phyloP scores from a whole-genome alignment of 176 grass and related monocot species.

The Bonia amplexicaulis region DNA sequence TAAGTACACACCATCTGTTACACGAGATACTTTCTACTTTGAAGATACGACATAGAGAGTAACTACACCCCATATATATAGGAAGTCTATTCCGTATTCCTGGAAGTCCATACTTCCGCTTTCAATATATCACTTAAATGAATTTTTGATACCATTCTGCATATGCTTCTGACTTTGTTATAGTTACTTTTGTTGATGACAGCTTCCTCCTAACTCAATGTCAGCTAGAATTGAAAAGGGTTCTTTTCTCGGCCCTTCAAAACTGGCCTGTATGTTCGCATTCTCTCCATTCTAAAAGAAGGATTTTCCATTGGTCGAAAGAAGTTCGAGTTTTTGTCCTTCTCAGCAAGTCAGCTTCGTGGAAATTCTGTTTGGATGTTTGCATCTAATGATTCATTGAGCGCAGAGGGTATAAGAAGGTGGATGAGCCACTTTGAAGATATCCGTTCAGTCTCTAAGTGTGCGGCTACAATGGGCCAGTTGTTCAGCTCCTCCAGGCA shows the following conservation, averaged over 20 bases:
- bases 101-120: too few species aligned
- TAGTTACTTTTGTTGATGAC: constrained; percentile 95
- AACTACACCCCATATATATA: too few species aligned
- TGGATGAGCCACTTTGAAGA: constrained; percentile 87
- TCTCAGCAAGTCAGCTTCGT: constrained; percentile 96
- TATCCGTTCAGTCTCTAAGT: constrained; percentile 85
- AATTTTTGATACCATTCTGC: constrained; percentile 17
- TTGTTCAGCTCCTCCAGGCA: constrained; percentile 86
- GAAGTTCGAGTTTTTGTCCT: constrained; percentile 94
- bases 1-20: too few species aligned
- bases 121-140: too few species aligned
- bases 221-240: constrained; percentile 60
- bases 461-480: constrained; percentile 97
- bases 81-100: too few species aligned
- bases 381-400: constrained; percentile 74
- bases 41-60: too few species aligned
- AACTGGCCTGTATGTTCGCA: constrained; percentile 70
- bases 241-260: constrained; percentile 63
- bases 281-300: constrained; percentile 76
- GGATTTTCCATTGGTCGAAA: constrained; percentile 72
- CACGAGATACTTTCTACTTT: too few species aligned
- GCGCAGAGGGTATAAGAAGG: constrained; percentile 64
- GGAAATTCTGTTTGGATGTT: constrained; percentile 98
- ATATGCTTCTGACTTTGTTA: constrained; percentile 83
- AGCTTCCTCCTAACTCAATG: constrained; percentile 71